Evolutionary conservation across 768 basidiomycete species (phyloP).

Genomic region (Pulveroboletus sp.): DNA sequence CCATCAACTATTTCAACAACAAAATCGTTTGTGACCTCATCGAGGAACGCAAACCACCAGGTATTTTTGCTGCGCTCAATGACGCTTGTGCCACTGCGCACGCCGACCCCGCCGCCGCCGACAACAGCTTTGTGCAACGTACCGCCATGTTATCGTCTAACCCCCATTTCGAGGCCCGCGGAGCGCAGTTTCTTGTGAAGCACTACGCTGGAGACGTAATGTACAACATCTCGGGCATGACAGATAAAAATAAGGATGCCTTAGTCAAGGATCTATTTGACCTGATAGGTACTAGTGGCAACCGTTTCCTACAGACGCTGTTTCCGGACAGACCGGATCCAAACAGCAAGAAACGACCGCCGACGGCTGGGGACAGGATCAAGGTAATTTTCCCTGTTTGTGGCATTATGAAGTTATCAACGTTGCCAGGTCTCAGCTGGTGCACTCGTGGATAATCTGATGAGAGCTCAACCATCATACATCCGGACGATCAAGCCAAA

Average conservation of each 20-base stretch:
- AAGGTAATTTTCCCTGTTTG: conserved; percentile 51
- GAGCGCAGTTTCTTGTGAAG: conserved; percentile 89
- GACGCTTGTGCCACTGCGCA: conserved; percentile 99
- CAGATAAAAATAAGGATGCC: conserved; percentile 99
- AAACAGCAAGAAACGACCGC: conserved; percentile 95
- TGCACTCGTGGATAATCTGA: conserved; percentile 94
- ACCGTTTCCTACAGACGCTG: conserved; percentile 81
- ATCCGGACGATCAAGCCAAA: conserved; percentile 99
- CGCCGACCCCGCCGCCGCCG: conserved; percentile 93
- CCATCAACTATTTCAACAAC: conserved; percentile 99
- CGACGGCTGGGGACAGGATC: conserved; percentile 97
- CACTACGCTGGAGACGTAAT: conserved; percentile 99
- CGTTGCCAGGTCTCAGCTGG: conserved; percentile 75
- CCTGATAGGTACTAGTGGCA: conserved; percentile 74
- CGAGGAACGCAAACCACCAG: conserved; percentile 93
- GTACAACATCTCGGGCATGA: conserved; percentile 98
- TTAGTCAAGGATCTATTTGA: conserved; percentile 94
- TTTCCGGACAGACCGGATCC: conserved; percentile 97
- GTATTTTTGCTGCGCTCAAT: conserved; percentile 96
- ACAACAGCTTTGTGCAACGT: conserved; percentile 95
- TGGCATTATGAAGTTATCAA: neutral
- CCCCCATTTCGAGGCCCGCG: conserved; percentile 93
- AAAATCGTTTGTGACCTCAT: conserved; percentile 98
- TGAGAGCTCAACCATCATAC: conserved; percentile 96
- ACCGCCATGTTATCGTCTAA: conserved; percentile 78